Evolutionary conservation across 495 filamentous ascomycete species (phyloP).

Genomic region (Cercophora samala): DNA sequence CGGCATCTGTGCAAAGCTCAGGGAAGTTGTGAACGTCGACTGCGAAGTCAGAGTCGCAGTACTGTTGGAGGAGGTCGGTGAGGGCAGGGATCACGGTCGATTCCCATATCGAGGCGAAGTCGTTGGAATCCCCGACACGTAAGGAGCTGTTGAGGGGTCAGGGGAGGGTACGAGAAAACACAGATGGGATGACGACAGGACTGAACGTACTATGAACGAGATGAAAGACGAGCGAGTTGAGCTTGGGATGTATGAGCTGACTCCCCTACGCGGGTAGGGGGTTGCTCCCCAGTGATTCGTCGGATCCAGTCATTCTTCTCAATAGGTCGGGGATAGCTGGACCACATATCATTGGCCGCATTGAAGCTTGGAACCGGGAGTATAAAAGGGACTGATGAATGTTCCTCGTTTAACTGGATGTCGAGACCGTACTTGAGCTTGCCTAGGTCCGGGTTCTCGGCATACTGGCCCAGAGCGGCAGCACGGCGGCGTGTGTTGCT

Average conservation of each 20-base stretch:
- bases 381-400: background rate
- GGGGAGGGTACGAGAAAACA: background rate
- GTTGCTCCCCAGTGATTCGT: background rate
- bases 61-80: constrained; percentile 3
- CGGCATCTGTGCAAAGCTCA: constrained; percentile 11
- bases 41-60: constrained; percentile 15
- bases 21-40: constrained; percentile 21
- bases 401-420: constrained; percentile 7
- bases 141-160: background rate
- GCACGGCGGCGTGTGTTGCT: background rate
- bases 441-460: background rate
- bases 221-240: constrained; percentile 1
- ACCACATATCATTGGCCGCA: constrained; percentile 5
- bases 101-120: constrained; percentile 18
- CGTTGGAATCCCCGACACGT: constrained; percentile 7
- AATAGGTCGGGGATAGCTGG: background rate
- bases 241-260: background rate
- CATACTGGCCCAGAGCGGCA: constrained; percentile 3
- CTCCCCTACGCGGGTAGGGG: background rate
- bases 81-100: constrained; percentile 2
- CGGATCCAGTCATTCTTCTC: background rate
- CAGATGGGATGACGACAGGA: background rate
- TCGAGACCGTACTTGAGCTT: constrained; percentile 7
- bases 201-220: background rate
- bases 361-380: background rate